These are phyloP conservation scores for Acanthamoeba lenticulata DNA, from an alignment of 208 protist genomes.

Conservation along the genomic window DNA sequence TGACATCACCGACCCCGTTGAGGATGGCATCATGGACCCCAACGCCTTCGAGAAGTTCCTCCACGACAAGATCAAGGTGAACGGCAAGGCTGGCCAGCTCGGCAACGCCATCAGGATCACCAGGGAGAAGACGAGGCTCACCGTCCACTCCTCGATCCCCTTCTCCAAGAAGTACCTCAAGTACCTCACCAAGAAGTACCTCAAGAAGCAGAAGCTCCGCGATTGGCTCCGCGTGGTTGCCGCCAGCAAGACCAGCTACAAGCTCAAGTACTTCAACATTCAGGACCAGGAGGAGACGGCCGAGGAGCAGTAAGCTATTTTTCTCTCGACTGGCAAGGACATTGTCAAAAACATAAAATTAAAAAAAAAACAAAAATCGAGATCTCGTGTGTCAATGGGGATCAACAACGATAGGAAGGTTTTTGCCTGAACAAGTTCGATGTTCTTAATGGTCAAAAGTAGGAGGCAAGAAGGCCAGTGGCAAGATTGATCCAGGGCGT, in stretches of 20 bases:
- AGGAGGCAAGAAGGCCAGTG: neutral
- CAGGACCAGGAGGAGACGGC: conserved; percentile 28
- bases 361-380: neutral
- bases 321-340: neutral
- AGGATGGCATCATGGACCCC: conserved; percentile 72
- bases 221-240: conserved; percentile 98
- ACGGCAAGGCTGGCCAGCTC: conserved; percentile 97
- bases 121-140: conserved; percentile 93
- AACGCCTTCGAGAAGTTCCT: conserved; percentile 94
- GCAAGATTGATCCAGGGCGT: neutral
- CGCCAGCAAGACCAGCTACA: conserved; percentile 95
- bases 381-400: neutral
- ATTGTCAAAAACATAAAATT: conserved; percentile 40
- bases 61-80: conserved; percentile 97
- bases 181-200: conserved; percentile 99
- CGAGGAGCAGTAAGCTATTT: conserved; percentile 27
- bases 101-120: conserved; percentile 92
- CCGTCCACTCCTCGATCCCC: conserved; percentile 86
- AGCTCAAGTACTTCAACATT: conserved; percentile 94
- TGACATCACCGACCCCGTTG: conserved; percentile 54
- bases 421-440: too few relatives aligned
- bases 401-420: too few relatives aligned
- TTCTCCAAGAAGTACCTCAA: conserved; percentile 99
- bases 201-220: conserved; percentile 98
- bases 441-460: conserved; percentile 10